Conservation (phyloP, 352 stramenopile genomes). For the Pythium chondricola region DNA sequence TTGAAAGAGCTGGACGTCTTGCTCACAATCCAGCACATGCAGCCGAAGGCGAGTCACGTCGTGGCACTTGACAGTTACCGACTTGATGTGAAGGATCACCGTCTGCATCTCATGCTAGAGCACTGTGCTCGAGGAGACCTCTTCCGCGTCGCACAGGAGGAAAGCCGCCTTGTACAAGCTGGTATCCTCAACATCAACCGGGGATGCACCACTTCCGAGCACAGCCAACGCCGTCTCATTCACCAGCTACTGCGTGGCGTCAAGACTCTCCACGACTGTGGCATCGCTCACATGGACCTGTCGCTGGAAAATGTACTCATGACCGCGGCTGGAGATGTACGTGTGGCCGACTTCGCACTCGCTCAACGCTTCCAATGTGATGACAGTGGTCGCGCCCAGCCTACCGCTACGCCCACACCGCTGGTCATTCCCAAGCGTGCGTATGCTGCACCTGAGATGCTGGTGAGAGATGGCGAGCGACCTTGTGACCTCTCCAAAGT, state of each 20-base stretch:
- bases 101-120: slow-evolving; percentile 60
- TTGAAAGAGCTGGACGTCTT: slow-evolving; percentile 62
- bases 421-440: slow-evolving; percentile 40
- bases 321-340: slow-evolving; percentile 65
- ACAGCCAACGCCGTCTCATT: slow-evolving; percentile 35
- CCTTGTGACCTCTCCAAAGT: slow-evolving; percentile 41
- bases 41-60: slow-evolving; percentile 22
- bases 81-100: slow-evolving; percentile 29
- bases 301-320: slow-evolving; percentile 94
- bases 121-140: slow-evolving; percentile 61
- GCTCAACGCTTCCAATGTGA: slow-evolving; percentile 35
- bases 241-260: slow-evolving; percentile 82
- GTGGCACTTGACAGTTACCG: slow-evolving; percentile 39
- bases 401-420: neutral
- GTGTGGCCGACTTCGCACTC: slow-evolving; percentile 90
- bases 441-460: slow-evolving; percentile 67
- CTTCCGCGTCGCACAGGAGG: slow-evolving; percentile 41
- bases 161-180: slow-evolving; percentile 37
- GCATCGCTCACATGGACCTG: slow-evolving; percentile 91
- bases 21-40: slow-evolving; percentile 30
- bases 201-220: slow-evolving; percentile 33
- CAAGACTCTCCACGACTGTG: slow-evolving; percentile 71
- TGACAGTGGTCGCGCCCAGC: slow-evolving; percentile 21
- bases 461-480: neutral
- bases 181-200: slow-evolving; percentile 20